Percentiles rank a stretch among this genome's conserved stretches.
phyloP scores from a whole-genome alignment of 1,284 basidiomycete genomes.

The Cystobasidium slooffiae region DNA sequence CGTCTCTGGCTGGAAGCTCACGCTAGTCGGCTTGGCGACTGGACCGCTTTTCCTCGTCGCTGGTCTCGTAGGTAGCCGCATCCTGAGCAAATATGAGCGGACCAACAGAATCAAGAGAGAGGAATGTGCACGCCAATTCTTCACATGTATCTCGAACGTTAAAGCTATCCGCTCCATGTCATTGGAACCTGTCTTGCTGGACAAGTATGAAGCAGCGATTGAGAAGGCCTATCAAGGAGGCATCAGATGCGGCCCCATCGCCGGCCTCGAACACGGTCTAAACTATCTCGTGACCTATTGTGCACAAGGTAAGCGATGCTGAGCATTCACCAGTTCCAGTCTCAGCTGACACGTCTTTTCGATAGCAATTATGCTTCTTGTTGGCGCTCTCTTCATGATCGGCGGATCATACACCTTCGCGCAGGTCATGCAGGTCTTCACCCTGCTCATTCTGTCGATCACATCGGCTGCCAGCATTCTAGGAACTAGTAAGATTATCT shows the following conservation, averaged over 20 bases:
- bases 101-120: conserved; percentile 83
- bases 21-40: conserved; percentile 84
- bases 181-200: conserved; percentile 74
- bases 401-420: conserved; percentile 81
- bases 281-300: conserved; percentile 82
- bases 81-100: conserved; percentile 73
- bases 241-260: conserved; percentile 74
- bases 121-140: conserved; percentile 81
- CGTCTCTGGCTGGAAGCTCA: conserved; percentile 86
- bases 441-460: conserved; percentile 89
- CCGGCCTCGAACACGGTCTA: conserved; percentile 81
- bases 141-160: conserved; percentile 82
- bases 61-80: conserved; percentile 72
- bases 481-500: conserved; percentile 72
- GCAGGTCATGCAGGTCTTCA: conserved; percentile 85
- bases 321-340: background rate
- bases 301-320: conserved; percentile 64
- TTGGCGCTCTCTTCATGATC: conserved; percentile 80
- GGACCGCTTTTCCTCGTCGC: conserved; percentile 78
- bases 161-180: conserved; percentile 87
- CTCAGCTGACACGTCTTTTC: conserved; percentile 26
- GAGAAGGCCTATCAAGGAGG: conserved; percentile 70
- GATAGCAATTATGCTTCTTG: conserved; percentile 81
- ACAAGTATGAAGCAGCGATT: conserved; percentile 69
- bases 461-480: conserved; percentile 88